Conservation (phyloP, 1,284 basidiomycete species). For the Melampsora larici-populina region DNA sequence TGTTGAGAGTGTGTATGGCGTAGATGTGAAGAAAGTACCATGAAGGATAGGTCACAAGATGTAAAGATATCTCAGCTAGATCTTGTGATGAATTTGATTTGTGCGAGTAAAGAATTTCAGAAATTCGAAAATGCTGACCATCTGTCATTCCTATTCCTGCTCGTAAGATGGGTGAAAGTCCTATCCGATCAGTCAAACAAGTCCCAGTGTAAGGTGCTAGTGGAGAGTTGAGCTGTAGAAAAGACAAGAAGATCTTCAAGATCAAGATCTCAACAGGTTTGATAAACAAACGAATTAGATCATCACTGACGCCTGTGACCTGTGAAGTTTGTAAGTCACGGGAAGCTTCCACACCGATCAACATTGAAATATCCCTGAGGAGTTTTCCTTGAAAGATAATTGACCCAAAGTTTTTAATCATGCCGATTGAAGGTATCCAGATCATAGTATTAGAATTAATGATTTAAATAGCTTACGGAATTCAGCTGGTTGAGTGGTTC, state of each 20-base stretch:
- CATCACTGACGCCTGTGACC: slow-evolving; percentile 63
- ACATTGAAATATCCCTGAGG: slow-evolving; percentile 67
- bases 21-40: neutral
- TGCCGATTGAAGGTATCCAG: neutral
- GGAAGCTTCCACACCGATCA: slow-evolving; percentile 72
- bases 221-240: slow-evolving; percentile 53
- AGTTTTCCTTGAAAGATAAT: slow-evolving; percentile 22
- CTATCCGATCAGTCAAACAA: slow-evolving; percentile 63
- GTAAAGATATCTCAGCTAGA: neutral
- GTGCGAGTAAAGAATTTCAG: neutral
- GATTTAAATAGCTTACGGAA: slow-evolving; percentile 65
- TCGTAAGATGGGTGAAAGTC: slow-evolving; percentile 82
- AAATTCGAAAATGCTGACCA: slow-evolving; percentile 55
- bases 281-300: neutral
- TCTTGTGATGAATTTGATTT: neutral
- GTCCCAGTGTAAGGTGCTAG: slow-evolving; percentile 55
- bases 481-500: slow-evolving; percentile 65
- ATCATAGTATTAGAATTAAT: too few relatives aligned
- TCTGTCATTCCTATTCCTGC: slow-evolving; percentile 94
- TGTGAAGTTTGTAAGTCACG: slow-evolving; percentile 63
- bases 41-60: neutral
- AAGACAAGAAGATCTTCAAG: slow-evolving; percentile 19
- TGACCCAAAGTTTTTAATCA: neutral
- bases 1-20: slow-evolving; percentile 28
- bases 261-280: neutral